Conservation (phyloP, 2,329 filamentous ascomycete species). For the Periglandula ipomoeae region DNA sequence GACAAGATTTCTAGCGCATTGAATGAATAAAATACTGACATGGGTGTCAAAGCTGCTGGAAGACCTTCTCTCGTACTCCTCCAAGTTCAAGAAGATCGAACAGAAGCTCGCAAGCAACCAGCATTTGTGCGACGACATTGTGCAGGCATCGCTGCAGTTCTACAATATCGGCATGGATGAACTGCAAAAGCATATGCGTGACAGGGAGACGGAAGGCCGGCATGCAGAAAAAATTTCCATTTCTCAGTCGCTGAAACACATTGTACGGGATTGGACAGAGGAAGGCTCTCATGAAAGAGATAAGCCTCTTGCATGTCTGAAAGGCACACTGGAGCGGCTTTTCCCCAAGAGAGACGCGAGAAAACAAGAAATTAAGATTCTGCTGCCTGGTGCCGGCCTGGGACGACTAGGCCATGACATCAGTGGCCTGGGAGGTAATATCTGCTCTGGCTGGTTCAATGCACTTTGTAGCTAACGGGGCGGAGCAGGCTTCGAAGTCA, state of each 20-base stretch:
- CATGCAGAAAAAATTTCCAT: conserved; percentile 37
- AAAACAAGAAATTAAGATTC: conserved; percentile 22
- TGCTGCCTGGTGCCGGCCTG: conserved; percentile 45
- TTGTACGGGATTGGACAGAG: conserved; percentile 46
- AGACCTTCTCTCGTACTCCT: conserved; percentile 45
- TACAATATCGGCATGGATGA: conserved; percentile 36
- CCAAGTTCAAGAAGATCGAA: conserved; percentile 38
- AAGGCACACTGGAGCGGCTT: conserved; percentile 21
- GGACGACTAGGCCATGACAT: conserved; percentile 44
- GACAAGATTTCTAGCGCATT: no score
- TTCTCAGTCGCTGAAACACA: conserved; percentile 46
- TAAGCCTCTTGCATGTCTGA: conserved; percentile 30
- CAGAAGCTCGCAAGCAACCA: conserved; percentile 35
- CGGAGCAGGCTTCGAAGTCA: conserved; percentile 37
- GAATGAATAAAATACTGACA: neutral
- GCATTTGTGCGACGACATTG: conserved; percentile 34
- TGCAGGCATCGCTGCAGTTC: conserved; percentile 33
- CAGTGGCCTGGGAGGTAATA: conserved; percentile 28
- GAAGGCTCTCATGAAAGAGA: conserved; percentile 37
- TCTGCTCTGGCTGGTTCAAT: neutral
- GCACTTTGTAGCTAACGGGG: neutral
- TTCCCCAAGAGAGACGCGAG: conserved; percentile 18
- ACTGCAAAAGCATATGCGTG: conserved; percentile 32
- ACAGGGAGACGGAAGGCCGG: conserved; percentile 26
- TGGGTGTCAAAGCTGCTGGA: conserved; percentile 36